phyloP scores from a whole-genome alignment of 108 stramenopile genomes.

The Schizochytrium sp. region DNA sequence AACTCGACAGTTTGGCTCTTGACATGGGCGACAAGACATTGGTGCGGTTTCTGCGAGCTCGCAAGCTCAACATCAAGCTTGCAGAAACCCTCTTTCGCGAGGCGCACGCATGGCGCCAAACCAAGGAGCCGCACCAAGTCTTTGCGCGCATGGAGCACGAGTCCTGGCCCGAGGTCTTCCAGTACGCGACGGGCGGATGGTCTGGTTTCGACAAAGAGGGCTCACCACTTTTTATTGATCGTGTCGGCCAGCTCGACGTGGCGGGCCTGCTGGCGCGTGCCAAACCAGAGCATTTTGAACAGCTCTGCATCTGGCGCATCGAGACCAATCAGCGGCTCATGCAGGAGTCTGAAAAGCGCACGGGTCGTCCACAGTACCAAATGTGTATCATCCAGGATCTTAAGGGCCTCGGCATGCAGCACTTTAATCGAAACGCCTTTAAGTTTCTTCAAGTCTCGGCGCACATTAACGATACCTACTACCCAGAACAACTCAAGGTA shows the following conservation, averaged over 20 bases:
- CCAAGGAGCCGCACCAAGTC: neutral
- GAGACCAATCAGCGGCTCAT: neutral
- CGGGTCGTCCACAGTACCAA: neutral
- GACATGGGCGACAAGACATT: neutral
- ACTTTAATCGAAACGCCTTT: neutral
- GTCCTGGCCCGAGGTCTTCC: neutral
- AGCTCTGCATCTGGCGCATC: neutral
- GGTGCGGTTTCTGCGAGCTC: neutral
- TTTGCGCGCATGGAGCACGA: neutral
- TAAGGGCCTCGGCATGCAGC: neutral
- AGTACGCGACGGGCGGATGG: conserved; percentile 3
- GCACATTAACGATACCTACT: neutral
- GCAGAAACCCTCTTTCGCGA: neutral
- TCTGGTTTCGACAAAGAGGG: neutral
- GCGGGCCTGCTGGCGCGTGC: neutral
- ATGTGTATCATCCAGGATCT: neutral
- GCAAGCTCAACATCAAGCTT: neutral
- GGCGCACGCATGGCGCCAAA: neutral
- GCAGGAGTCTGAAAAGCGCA: neutral
- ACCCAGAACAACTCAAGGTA: neutral
- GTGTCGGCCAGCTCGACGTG: neutral
- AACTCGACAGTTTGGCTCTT: neutral
- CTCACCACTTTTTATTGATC: neutral
- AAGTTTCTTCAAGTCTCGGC: neutral
- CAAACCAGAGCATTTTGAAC: neutral